phyloP scores from a whole-genome alignment of 345 rosid species.

The Anastatica hierochuntica region DNA sequence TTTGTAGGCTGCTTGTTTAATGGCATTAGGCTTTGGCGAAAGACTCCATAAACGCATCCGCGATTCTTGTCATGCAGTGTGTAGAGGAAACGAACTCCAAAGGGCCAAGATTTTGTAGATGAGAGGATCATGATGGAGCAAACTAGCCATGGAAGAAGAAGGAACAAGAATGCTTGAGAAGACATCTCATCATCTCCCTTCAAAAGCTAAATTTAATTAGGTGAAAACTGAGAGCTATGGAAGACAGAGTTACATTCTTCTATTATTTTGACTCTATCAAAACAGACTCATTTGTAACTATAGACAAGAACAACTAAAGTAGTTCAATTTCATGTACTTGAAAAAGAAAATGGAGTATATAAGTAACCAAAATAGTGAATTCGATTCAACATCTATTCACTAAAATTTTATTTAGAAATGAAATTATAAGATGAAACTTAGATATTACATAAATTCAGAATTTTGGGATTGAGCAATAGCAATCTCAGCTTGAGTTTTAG shows the following conservation, averaged over 20 bases:
- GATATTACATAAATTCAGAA: constrained; percentile 4
- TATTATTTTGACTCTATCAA: not conserved
- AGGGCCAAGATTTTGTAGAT: constrained; percentile 51
- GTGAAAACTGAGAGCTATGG: no score
- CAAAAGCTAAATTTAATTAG: no score
- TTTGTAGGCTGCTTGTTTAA: constrained; percentile 66
- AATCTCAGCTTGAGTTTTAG: constrained; percentile 40
- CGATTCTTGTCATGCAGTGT: constrained; percentile 91
- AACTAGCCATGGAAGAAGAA: constrained; percentile 27
- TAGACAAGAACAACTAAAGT: no score
- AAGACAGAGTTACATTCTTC: no score
- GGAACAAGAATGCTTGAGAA: constrained; percentile 30
- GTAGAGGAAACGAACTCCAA: constrained; percentile 63
- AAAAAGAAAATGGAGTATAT: no score
- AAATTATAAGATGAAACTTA: not conserved
- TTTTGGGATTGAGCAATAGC: constrained; percentile 16
- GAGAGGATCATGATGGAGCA: constrained; percentile 63
- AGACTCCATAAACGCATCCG: constrained; percentile 88
- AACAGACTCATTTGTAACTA: no score
- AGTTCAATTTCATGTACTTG: no score
- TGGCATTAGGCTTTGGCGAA: constrained; percentile 71
- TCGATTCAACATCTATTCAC: no score
- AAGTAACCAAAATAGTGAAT: no score
- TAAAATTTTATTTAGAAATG: not conserved
- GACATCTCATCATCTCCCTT: not conserved